Percentiles rank a stretch among this genome's conserved stretches.
Evolutionary conservation across 2,329 filamentous ascomycete genomes (phyloP).

Genomic region (Claviceps sp.): DNA sequence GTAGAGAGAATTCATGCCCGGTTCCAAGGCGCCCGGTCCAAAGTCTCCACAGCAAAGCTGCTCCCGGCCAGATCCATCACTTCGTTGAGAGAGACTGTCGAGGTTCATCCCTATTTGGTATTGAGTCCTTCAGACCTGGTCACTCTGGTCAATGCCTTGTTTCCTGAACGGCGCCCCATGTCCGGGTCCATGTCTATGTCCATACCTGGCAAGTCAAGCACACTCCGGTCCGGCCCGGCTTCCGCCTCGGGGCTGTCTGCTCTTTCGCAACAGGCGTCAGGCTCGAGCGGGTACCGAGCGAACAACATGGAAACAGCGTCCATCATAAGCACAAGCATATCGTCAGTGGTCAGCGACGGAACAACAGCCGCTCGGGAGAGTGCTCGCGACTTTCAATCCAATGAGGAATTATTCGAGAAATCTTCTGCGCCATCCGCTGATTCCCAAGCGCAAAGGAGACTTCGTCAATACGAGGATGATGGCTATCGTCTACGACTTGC

Average conservation of each 20-base stretch:
- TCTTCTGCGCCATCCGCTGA: slow-evolving; percentile 40
- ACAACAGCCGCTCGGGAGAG: slow-evolving; percentile 52
- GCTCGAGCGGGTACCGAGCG: slow-evolving; percentile 28
- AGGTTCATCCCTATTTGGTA: slow-evolving; percentile 69
- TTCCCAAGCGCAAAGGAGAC: slow-evolving; percentile 26
- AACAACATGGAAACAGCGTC: slow-evolving; percentile 51
- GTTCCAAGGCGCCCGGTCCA: slow-evolving; percentile 41
- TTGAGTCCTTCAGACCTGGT: slow-evolving; percentile 67
- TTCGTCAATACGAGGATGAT: slow-evolving; percentile 47
- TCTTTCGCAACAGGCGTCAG: slow-evolving; percentile 55
- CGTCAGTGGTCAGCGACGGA: slow-evolving; percentile 55
- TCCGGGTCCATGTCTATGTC: slow-evolving; percentile 31
- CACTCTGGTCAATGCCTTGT: slow-evolving; percentile 71
- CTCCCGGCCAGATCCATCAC: slow-evolving; percentile 60
- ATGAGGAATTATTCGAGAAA: slow-evolving; percentile 35
- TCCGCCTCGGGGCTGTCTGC: slow-evolving; percentile 55
- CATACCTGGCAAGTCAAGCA: slow-evolving; percentile 47
- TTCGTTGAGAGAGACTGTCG: slow-evolving; percentile 60
- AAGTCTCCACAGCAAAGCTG: slow-evolving; percentile 41
- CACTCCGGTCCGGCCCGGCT: slow-evolving; percentile 51
- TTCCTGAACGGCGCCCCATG: slow-evolving; percentile 57
- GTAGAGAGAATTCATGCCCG: slow-evolving; percentile 58
- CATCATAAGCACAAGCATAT: slow-evolving; percentile 58
- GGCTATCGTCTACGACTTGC: slow-evolving; percentile 52
- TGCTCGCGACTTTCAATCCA: slow-evolving; percentile 41